A percentile compares a stretch with the other conserved stretches of the same genome.
Evolutionary conservation across 768 basidiomycete genomes (phyloP).

Genomic region (Suillus occidentalis): DNA sequence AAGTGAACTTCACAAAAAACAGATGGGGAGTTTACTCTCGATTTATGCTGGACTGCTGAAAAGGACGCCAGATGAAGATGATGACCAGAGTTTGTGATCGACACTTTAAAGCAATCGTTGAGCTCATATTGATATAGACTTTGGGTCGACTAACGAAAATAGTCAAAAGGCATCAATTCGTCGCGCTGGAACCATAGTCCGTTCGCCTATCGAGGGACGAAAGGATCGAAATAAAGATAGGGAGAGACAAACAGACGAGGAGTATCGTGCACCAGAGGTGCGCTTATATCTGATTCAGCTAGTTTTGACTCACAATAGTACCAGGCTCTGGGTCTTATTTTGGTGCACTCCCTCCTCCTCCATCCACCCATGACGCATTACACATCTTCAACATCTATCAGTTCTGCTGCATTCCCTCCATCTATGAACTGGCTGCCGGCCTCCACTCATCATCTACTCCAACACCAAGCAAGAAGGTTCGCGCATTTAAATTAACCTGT

Average conservation of each 20-base stretch:
- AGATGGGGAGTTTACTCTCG: conserved; percentile 74
- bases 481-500: conserved; percentile 6
- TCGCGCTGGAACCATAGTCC: conserved; percentile 83
- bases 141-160: conserved; percentile 29
- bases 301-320: conserved; percentile 3
- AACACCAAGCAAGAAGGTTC: conserved; percentile 56
- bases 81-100: conserved; percentile 58
- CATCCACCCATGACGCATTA: no score
- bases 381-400: no score
- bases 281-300: conserved; percentile 14
- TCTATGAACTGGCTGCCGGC: no score
- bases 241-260: conserved; percentile 56
- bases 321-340: conserved; percentile 71
- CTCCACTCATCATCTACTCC: conserved; percentile 19
- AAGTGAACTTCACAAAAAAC: conserved; percentile 77
- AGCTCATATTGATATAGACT: conserved; percentile 37
- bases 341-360: conserved; percentile 49
- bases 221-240: conserved; percentile 44
- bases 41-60: conserved; percentile 60
- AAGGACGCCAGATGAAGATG: conserved; percentile 69
- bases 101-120: background rate
- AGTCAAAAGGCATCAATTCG: conserved; percentile 65
- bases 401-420: no score
- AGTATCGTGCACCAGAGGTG: conserved; percentile 73
- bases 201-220: conserved; percentile 64